phyloP scores from a whole-genome alignment of 768 basidiomycete genomes.

The Crepidotus variabilis region DNA sequence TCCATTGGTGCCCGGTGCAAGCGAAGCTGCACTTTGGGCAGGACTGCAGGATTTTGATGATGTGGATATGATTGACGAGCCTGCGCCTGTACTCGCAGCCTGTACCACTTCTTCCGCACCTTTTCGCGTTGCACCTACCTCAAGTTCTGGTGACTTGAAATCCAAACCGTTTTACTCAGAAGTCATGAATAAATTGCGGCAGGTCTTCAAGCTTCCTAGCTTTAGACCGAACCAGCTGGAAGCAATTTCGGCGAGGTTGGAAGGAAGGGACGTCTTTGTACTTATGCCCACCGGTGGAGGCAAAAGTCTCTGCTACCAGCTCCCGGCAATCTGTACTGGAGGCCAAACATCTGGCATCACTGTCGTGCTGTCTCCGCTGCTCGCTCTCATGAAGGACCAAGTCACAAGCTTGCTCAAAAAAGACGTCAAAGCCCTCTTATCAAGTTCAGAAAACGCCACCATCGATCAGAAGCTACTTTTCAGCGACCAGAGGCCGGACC shows the following conservation, averaged over 20 bases:
- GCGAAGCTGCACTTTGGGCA: not conserved
- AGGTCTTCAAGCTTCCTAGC: conserved; percentile 55
- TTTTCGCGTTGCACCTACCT: not conserved
- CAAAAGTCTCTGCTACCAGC: conserved; percentile 85
- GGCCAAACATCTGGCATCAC: conserved; percentile 80
- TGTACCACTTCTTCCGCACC: conserved; percentile 1
- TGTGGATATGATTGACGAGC: conserved; percentile 26
- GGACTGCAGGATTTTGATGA: conserved; percentile 14
- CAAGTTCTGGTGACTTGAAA: not conserved
- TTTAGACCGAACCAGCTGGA: conserved; percentile 88
- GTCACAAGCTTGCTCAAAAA: conserved; percentile 62
- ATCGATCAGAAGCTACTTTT: conserved; percentile 41
- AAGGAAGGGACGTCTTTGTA: conserved; percentile 85
- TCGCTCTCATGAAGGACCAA: conserved; percentile 90
- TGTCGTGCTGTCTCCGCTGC: conserved; percentile 85
- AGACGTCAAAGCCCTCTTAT: conserved; percentile 64
- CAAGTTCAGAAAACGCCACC: conserved; percentile 52
- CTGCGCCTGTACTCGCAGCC: not conserved
- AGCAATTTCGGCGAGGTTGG: conserved; percentile 77
- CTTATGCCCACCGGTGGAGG: conserved; percentile 97
- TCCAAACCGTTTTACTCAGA: conserved; percentile 38
- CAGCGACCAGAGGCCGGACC: conserved; percentile 46
- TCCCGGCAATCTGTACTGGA: conserved; percentile 77
- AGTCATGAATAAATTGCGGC: conserved; percentile 47
- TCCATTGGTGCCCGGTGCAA: not conserved